phyloP scores from a whole-genome alignment of 192 early-diverging fungal species.

The Dimargaris verticillata region DNA sequence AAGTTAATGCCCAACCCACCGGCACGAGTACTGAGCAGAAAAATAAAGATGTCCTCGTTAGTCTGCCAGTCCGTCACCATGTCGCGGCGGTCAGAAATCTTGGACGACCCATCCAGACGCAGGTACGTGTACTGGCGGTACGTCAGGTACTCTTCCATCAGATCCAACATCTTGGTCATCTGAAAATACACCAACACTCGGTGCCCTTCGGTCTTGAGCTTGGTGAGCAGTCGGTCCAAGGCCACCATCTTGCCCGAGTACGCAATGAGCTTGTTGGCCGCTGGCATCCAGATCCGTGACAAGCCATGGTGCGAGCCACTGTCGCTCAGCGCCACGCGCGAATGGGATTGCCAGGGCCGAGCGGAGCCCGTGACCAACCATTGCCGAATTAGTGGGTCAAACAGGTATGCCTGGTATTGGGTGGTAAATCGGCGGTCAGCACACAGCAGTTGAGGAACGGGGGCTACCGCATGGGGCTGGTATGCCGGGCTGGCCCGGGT shows the following conservation, averaged over 20 bases:
- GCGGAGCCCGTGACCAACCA: not conserved
- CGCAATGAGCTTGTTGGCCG: constrained; percentile 56
- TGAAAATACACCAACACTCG: constrained; percentile 76
- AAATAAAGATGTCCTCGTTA: constrained; percentile 66
- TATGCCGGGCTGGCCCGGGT: constrained; percentile 21
- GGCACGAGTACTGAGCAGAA: constrained; percentile 66
- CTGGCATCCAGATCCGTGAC: constrained; percentile 52
- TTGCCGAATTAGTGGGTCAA: constrained; percentile 17
- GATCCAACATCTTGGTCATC: constrained; percentile 77
- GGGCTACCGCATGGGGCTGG: constrained; percentile 36
- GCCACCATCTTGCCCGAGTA: constrained; percentile 64
- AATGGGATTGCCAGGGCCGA: not conserved
- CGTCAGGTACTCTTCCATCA: constrained; percentile 75
- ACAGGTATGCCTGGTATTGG: constrained; percentile 30
- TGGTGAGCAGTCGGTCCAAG: constrained; percentile 49
- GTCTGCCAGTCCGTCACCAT: constrained; percentile 93
- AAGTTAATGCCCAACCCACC: constrained; percentile 82
- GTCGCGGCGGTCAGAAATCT: constrained; percentile 71
- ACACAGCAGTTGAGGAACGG: constrained; percentile 42
- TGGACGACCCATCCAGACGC: constrained; percentile 74
- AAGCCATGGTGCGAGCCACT: constrained; percentile 29
- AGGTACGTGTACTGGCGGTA: constrained; percentile 77
- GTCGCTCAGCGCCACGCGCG: not conserved
- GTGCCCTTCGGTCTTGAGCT: constrained; percentile 60
- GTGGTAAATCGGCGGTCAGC: constrained; percentile 39